Evolutionary conservation across 495 filamentous ascomycete species (phyloP).

Genomic region (Aspergillus asperescens): DNA sequence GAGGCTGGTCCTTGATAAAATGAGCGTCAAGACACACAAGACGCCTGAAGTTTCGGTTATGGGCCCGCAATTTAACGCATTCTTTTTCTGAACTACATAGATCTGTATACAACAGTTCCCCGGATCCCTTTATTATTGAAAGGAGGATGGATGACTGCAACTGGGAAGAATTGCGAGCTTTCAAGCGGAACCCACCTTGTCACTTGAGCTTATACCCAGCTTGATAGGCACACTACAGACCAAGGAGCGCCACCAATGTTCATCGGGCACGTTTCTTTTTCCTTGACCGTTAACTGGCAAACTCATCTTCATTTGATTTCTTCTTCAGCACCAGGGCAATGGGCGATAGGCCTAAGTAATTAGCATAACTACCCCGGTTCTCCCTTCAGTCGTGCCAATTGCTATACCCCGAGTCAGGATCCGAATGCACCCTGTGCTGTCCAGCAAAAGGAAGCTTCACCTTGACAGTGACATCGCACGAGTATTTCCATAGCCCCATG

Average conservation of each 20-base stretch:
- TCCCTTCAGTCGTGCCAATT: no score
- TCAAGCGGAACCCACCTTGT: not conserved
- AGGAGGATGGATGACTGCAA: not conserved
- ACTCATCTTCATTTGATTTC: no score
- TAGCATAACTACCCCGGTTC: no score
- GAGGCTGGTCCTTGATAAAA: not conserved
- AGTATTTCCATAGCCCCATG: no score
- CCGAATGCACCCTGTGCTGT: no score
- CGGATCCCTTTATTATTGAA: not conserved
- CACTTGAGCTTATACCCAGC: slow-evolving; percentile 3
- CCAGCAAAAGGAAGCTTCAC: no score
- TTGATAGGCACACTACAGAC: no score
- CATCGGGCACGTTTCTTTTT: not conserved
- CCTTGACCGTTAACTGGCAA: no score
- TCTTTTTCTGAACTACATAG: not conserved
- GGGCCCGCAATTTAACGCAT: not conserved
- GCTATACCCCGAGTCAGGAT: no score
- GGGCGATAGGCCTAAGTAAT: no score
- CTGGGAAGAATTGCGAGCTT: not conserved
- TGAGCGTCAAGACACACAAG: not conserved
- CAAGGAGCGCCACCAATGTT: not conserved
- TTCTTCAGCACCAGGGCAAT: no score
- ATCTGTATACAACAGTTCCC: not conserved
- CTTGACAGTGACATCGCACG: no score
- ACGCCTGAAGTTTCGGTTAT: not conserved